A percentile compares a stretch with the other conserved stretches of the same genome.
Conservation (phyloP, 306 rosid genomes). For the Fragaria iinumae region DNA sequence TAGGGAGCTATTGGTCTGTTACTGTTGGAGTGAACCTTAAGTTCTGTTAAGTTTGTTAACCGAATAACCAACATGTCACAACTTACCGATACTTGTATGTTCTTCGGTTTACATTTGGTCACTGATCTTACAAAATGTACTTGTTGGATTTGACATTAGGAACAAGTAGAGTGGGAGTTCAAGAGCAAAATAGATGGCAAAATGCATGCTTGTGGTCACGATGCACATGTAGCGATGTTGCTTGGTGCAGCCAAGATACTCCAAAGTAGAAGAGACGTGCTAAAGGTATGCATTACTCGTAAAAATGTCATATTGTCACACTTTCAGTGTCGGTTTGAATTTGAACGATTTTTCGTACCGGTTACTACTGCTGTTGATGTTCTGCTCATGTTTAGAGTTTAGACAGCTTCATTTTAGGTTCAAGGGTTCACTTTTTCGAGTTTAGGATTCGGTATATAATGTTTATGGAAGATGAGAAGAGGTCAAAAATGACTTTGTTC, state of each 20-base stretch:
- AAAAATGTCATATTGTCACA: not conserved
- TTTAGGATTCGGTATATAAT: not conserved
- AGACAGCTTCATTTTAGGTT: not conserved
- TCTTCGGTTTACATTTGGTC: not conserved
- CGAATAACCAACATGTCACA: too few species aligned
- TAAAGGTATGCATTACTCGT: slow-evolving; percentile 11
- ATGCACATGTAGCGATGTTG: slow-evolving; percentile 44
- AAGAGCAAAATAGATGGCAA: slow-evolving; percentile 39
- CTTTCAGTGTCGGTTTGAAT: not conserved
- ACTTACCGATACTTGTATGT: too few species aligned
- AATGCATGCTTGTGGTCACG: slow-evolving; percentile 45
- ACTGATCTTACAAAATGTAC: not conserved
- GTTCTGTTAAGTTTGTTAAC: too few species aligned
- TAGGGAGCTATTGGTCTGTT: too few species aligned
- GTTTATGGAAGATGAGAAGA: not conserved
- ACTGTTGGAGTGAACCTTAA: too few species aligned
- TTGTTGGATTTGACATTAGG: slow-evolving; percentile 19
- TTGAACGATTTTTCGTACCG: too few species aligned
- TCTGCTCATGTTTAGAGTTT: not conserved
- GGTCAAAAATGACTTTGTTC: not conserved
- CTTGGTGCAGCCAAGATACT: slow-evolving; percentile 46
- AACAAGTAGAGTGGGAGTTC: slow-evolving; percentile 41
- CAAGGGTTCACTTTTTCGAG: not conserved
- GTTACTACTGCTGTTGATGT: not conserved
- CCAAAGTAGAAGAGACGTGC: slow-evolving; percentile 22